Evolutionary conservation across 2,329 filamentous ascomycete species (phyloP).

Genomic region (Colletotrichum paranaense): DNA sequence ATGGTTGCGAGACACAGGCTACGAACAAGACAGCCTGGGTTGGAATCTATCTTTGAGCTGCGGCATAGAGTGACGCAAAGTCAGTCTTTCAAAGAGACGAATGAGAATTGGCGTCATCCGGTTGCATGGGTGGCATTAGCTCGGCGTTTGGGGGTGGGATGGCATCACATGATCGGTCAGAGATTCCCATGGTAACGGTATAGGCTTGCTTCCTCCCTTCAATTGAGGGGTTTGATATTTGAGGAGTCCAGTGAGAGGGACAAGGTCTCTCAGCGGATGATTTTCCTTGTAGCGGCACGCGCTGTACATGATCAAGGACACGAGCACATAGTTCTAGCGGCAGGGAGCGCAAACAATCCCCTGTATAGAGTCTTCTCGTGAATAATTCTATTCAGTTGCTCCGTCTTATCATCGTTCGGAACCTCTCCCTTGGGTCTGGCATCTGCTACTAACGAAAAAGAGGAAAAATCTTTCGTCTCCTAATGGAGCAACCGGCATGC

Average conservation of each 20-base stretch:
- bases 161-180: conserved; percentile 7
- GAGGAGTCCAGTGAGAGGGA: not conserved
- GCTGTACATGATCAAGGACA: conserved; percentile 1
- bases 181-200: conserved; percentile 26
- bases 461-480: not conserved
- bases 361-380: conserved; percentile 4
- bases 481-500: not conserved
- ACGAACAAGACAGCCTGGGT: conserved; percentile 68
- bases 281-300: not conserved
- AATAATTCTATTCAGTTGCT: not conserved
- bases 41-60: conserved; percentile 66
- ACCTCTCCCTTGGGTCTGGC: not conserved
- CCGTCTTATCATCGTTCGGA: not conserved
- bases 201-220: conserved; percentile 26
- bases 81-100: conserved; percentile 57
- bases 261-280: not conserved
- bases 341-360: not conserved
- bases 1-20: conserved; percentile 66
- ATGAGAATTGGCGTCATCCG: conserved; percentile 22
- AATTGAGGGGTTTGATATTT: not conserved
- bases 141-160: conserved; percentile 33
- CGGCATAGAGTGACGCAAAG: not conserved
- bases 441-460: not conserved
- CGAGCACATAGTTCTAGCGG: not conserved
- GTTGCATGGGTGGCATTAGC: conserved; percentile 28